A percentile compares a stretch with the other conserved stretches of the same genome.
Evolutionary conservation across 176 grass and related monocot species (phyloP).

Genomic region (Oryza australiensis): DNA sequence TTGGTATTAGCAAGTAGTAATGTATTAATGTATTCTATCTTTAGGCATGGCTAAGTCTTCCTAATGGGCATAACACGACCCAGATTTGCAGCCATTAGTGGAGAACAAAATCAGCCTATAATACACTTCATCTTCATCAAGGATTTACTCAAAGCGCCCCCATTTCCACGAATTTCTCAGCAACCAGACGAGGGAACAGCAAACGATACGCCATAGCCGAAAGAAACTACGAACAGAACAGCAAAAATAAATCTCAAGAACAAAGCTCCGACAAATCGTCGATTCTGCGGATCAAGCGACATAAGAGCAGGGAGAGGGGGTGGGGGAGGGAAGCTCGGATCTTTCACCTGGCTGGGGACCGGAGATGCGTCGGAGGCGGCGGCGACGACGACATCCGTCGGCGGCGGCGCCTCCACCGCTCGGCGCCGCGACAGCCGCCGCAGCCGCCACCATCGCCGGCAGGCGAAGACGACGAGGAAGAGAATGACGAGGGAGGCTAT

Average conservation of each 20-base stretch:
- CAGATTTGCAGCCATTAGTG: not conserved
- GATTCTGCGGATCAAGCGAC: conserved; percentile 14
- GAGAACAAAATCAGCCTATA: conserved; percentile 3
- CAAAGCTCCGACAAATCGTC: conserved; percentile 5
- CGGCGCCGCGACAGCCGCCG: not conserved
- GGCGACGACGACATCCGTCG: not conserved
- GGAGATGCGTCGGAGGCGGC: not conserved
- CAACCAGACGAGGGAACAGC: not conserved
- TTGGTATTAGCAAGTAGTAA: not conserved
- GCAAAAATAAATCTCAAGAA: conserved; percentile 4
- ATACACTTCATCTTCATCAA: not conserved
- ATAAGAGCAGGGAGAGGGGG: no score
- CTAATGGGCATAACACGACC: not conserved
- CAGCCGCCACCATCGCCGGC: conserved; percentile 41
- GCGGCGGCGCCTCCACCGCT: not conserved
- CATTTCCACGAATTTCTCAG: not conserved
- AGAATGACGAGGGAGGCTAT: conserved; percentile 36
- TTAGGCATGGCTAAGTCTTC: not conserved
- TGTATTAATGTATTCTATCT: not conserved
- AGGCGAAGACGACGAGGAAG: conserved; percentile 42
- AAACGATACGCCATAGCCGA: not conserved
- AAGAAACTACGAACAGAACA: not conserved
- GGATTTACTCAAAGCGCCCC: not conserved
- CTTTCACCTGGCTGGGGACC: conserved; percentile 33
- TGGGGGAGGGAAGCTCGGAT: conserved; percentile 5